Evolutionary conservation across 306 rosid genomes (phyloP), one percentile per base, ranked within the genome.

Genomic region (Dryas alaskensis): DNA sequence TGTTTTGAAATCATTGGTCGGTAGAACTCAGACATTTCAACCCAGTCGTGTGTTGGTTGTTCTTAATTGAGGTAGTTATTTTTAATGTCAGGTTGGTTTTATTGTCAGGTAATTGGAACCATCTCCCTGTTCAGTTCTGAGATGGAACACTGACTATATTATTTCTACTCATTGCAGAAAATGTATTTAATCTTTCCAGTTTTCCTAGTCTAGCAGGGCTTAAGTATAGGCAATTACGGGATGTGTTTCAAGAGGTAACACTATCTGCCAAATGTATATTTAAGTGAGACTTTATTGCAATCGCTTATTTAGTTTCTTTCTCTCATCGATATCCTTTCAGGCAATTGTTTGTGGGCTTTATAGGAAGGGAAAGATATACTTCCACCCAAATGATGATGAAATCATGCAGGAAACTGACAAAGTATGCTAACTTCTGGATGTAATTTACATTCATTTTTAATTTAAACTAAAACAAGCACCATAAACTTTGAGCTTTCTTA

Each of bases 291-390:
- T 67, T 55, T 73, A 49, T 25, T 63, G 60, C 19, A 48, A 22
- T 71, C 22, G 46, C 79, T 72, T 68, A 19, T 65, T 64, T 63
- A 10, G 22, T 27, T 65, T 40, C 47, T 76, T 43, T 72, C 70
- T 75, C 64, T 76, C 49, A 68, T 49, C 79, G 81, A 75, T 77
- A 46, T 76, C 52, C 68, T 86, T 85, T 77, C 96, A 94, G 97
- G 96, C 82, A 55, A 81, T 92, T 77, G 95, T 92, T 72, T 92
- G 96, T 78, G 99, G 99, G 63, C 90, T 94, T 54, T 87, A 87
- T 77, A 92, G 96, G 66, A 82, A 77, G 65, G 97, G 97, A 83
- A 87, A 79, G 85, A 86, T 90, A 84, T 57, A 80, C 81, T 94
- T 94, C 83, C 99, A 94, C 84, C 99, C 99, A 64, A 78, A 72